Evolutionary conservation across 305 asterid species (phyloP).

Genomic region (Fraxinus paxiana): DNA sequence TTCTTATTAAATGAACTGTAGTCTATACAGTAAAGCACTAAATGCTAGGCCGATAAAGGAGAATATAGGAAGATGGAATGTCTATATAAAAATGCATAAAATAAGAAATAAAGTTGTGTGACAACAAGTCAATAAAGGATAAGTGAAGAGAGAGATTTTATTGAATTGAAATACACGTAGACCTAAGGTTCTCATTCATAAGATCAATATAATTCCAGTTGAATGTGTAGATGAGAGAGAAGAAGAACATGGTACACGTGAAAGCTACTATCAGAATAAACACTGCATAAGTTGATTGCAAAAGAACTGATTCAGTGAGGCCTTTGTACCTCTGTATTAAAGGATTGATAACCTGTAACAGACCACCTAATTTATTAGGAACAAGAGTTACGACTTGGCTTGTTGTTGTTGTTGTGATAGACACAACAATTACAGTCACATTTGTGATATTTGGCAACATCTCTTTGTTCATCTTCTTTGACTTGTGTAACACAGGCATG

Average conservation of each 20-base stretch:
- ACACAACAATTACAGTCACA: neutral
- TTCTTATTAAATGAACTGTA: neutral
- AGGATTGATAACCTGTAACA: neutral
- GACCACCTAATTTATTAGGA: neutral
- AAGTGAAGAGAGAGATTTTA: neutral
- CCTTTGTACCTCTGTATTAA: neutral
- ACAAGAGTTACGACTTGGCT: neutral
- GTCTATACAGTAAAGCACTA: neutral
- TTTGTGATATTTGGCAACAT: neutral
- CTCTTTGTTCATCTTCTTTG: neutral
- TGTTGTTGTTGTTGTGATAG: neutral
- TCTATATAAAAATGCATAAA: neutral
- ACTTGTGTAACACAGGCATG: neutral
- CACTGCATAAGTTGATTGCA: neutral
- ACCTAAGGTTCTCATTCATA: neutral
- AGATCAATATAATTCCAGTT: neutral
- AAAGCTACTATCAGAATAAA: neutral
- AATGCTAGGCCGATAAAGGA: neutral
- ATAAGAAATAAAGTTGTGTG: neutral
- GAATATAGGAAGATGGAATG: neutral
- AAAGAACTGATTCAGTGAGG: neutral
- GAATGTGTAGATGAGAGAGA: neutral
- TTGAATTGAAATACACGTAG: neutral
- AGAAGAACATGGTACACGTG: neutral
- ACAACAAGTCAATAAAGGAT: neutral